Percentiles rank a stretch among this genome's conserved stretches.
These are phyloP conservation scores for Aspergillus unguis DNA, from an alignment of 2,329 filamentous ascomycete species.

Conservation along the genomic window DNA sequence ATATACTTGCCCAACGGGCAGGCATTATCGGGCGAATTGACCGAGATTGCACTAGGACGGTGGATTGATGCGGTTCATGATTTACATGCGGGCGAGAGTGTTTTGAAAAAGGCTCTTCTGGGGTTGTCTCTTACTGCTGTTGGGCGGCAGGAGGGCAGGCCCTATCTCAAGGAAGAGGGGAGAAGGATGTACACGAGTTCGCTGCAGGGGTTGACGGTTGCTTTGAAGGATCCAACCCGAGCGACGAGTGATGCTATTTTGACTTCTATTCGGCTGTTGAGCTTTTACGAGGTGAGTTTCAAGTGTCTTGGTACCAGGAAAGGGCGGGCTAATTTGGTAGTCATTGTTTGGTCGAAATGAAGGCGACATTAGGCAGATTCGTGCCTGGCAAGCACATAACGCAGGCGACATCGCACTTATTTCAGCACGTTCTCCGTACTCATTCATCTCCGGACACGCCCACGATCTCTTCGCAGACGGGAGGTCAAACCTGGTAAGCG, in stretches of 20 bases:
- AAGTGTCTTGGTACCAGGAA: background rate
- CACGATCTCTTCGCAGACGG: constrained; percentile 8
- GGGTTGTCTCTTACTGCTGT: constrained; percentile 4
- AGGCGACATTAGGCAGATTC: background rate
- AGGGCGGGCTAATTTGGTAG: background rate
- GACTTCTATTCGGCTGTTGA: constrained; percentile 3
- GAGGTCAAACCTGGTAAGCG: constrained; percentile 1
- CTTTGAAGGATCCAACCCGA: background rate
- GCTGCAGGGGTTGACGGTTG: constrained; percentile 1
- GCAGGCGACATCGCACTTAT: constrained; percentile 5
- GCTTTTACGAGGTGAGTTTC: constrained; percentile 7
- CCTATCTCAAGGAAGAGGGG: constrained; percentile 7
- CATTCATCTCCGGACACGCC: constrained; percentile 4
- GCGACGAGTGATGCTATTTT: constrained; percentile 1
- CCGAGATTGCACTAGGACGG: background rate
- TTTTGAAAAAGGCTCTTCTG: constrained; percentile 1
- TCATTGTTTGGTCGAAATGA: constrained; percentile 3
- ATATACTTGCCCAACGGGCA: constrained; percentile 9
- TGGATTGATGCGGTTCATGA: constrained; percentile 6
- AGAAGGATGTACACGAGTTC: constrained; percentile 1
- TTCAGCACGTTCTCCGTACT: background rate
- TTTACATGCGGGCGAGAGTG: background rate
- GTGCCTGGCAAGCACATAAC: constrained; percentile 10
- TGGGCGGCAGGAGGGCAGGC: background rate
- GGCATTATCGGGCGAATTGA: background rate